These are phyloP conservation scores for Starmerella ratchasimensis DNA, from an alignment of 805 yeast species.

Conservation along the genomic window DNA sequence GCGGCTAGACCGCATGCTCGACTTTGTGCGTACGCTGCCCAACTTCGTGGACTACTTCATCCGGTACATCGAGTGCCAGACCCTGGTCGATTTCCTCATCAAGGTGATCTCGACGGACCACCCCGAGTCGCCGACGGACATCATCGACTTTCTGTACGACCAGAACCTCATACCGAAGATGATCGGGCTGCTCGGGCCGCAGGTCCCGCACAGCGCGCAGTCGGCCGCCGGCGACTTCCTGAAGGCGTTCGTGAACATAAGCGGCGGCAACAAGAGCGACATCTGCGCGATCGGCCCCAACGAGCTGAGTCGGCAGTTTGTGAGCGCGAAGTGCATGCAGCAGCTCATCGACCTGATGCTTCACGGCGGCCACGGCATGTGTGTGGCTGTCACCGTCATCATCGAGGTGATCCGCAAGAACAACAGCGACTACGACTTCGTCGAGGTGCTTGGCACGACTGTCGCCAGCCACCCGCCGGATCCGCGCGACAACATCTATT, in stretches of 20 bases:
- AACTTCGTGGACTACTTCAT: conserved; percentile 67
- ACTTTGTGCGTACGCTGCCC: conserved; percentile 54
- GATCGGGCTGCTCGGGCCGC: conserved; percentile 56
- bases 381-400: conserved; percentile 87
- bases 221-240: conserved; percentile 91
- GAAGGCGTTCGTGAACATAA: conserved; percentile 83
- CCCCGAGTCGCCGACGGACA: conserved; percentile 77
- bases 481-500: conserved; percentile 80
- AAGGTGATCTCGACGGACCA: conserved; percentile 88
- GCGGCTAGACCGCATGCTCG: conserved; percentile 66
- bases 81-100: conserved; percentile 81
- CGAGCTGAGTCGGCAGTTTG: conserved; percentile 81
- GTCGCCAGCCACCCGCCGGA: conserved; percentile 85
- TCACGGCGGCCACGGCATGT: conserved; percentile 63
- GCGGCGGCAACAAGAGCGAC: conserved; percentile 82
- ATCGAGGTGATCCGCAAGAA: conserved; percentile 91
- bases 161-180: conserved; percentile 65
- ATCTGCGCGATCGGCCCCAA: conserved; percentile 93
- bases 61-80: conserved; percentile 81
- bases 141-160: conserved; percentile 57
- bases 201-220: conserved; percentile 56
- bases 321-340: conserved; percentile 54
- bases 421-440: conserved; percentile 86
- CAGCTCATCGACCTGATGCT: conserved; percentile 66
- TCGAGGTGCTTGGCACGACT: conserved; percentile 71